Conservation (phyloP, 2,329 filamentous ascomycete species). For the Colletotrichum tropicicola region DNA sequence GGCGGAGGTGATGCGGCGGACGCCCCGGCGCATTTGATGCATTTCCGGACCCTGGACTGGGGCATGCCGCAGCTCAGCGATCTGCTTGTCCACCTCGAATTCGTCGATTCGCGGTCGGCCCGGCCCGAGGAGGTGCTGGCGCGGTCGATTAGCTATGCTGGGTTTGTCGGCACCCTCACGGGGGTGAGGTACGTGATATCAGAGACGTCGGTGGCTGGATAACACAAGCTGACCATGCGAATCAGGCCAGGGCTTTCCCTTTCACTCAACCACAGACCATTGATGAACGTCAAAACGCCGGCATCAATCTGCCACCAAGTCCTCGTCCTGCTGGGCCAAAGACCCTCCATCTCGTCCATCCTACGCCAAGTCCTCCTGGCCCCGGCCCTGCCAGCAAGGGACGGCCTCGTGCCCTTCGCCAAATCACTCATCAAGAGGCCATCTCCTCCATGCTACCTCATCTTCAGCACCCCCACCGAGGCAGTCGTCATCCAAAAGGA, state of each 20-base stretch:
- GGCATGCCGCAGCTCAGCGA: conserved; percentile 59
- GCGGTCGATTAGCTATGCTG: conserved; percentile 57
- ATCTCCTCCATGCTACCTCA: conserved; percentile 65
- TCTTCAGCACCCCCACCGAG: conserved; percentile 58
- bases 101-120: conserved; percentile 42
- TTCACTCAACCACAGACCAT: conserved; percentile 59
- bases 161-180: conserved; percentile 60
- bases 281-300: conserved; percentile 51
- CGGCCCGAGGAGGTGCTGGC: conserved; percentile 50
- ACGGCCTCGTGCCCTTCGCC: background rate
- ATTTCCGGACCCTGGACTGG: conserved; percentile 65
- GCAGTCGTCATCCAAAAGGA: conserved; percentile 66
- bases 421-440: conserved; percentile 43
- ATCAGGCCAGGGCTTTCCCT: conserved; percentile 50
- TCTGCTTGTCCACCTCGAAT: conserved; percentile 60
- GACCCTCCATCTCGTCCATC: conserved; percentile 61
- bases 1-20: background rate
- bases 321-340: conserved; percentile 61
- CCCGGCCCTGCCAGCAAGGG: background rate
- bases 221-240: background rate
- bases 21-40: conserved; percentile 48
- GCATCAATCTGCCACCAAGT: conserved; percentile 57
- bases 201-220: too few species aligned
- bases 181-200: conserved; percentile 48
- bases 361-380: conserved; percentile 47